A percentile compares a stretch with the other conserved stretches of the same genome.
Conservation (phyloP, 2,329 filamentous ascomycete genomes). For the Blastomyces parvus region DNA sequence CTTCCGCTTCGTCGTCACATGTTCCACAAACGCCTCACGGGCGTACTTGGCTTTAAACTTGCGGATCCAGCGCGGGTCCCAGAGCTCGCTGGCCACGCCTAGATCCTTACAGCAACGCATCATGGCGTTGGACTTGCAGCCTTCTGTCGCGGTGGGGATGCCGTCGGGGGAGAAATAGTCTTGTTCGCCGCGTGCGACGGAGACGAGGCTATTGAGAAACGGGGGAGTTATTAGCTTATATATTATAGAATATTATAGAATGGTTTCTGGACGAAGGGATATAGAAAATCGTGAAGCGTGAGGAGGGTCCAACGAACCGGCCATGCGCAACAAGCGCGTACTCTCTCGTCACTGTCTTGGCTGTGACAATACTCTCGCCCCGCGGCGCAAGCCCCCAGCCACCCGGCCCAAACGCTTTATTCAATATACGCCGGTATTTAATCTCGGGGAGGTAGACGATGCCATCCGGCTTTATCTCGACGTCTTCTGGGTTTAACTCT, state of each 20-base stretch:
- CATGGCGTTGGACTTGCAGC: slow-evolving; percentile 93
- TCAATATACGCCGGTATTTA: slow-evolving; percentile 88
- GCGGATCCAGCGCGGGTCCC: slow-evolving; percentile 87
- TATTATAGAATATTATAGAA: neutral
- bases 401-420: slow-evolving; percentile 83
- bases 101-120: slow-evolving; percentile 99
- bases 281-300: neutral
- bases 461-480: slow-evolving; percentile 96
- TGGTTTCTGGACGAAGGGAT: neutral
- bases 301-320: slow-evolving; percentile 46
- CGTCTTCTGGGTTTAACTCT: slow-evolving; percentile 60
- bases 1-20: slow-evolving; percentile 76
- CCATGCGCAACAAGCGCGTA: slow-evolving; percentile 86
- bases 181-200: slow-evolving; percentile 87
- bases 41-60: slow-evolving; percentile 66
- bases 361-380: slow-evolving; percentile 75
- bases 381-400: slow-evolving; percentile 90
- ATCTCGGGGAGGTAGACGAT: slow-evolving; percentile 96
- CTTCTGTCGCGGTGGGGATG: slow-evolving; percentile 89
- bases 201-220: slow-evolving; percentile 60
- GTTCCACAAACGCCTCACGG: slow-evolving; percentile 82
- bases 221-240: neutral
- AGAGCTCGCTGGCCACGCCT: slow-evolving; percentile 86
- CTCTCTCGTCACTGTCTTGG: slow-evolving; percentile 72
- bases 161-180: slow-evolving; percentile 83